Evolutionary conservation across 2,329 filamentous ascomycete species (phyloP), one percentile per base, ranked within the genome.

Genomic region (Colletotrichum theobromicola): DNA sequence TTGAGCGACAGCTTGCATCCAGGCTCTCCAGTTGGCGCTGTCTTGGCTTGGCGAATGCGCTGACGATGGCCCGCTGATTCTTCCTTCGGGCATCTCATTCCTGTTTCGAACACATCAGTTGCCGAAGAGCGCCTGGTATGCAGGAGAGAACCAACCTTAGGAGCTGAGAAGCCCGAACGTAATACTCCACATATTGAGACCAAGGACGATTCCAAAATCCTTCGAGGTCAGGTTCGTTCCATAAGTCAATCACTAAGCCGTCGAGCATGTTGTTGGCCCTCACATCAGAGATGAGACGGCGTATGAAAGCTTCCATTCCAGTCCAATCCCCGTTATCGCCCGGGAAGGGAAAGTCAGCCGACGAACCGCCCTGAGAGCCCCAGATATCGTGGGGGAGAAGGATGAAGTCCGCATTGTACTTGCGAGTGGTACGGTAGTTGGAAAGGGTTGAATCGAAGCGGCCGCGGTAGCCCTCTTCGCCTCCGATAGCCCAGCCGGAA

Each of bases 351-450:
- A 35, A 30, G 2, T 57, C 66, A 42, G 26, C 42, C 66, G 16
- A 28, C 2, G 30, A 46, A 4, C 18, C 10, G 8, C 42, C 26
- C 15, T 66, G 37, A 60, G 57, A 60, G 24, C 74, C 74, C 74
- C 74, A 76, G 32, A 74, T 37, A 28, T 72, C 74, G 34, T 72
- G 67, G 28, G 65, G 60, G 13, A 76, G 62, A 16, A 70, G 57
- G 3, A 60, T 53, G 67, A 70, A 70, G 26, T 60, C 57, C 13
- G 35, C 67, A 18, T n/a, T 28, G 8, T 53, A 62, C 35, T 60
- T 60, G 28, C 58, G 67, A 26, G 58, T 63, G 6, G 37, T 70
- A 15, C 67, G 57, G 4, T 63, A 70, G 10, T 70, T 70, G 16
- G 53, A 57, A 24, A 57, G 53, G 2, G 53, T 18, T 16, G 53